Evolutionary conservation across 306 rosid species (phyloP).

Genomic region (Carpinus viminea): DNA sequence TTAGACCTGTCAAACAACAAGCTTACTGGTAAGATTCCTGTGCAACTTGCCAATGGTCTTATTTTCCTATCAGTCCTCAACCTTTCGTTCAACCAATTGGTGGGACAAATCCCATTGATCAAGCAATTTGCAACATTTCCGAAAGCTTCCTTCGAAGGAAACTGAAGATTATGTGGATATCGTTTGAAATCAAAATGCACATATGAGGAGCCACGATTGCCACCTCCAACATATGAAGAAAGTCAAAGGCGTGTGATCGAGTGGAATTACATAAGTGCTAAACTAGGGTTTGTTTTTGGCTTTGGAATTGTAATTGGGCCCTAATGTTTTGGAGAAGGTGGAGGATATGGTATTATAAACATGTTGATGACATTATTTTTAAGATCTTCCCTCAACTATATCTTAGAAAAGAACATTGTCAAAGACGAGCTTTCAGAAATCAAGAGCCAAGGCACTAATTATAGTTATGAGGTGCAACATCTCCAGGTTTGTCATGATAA

Average conservation of each 20-base stretch:
- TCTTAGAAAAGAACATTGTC: background rate
- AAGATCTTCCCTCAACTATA: conserved; percentile 24
- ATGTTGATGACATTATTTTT: conserved; percentile 19
- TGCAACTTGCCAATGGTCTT: background rate
- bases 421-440: background rate
- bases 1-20: conserved; percentile 39
- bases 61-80: conserved; percentile 28
- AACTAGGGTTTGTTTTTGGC: too few relatives aligned
- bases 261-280: too few relatives aligned
- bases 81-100: conserved; percentile 34
- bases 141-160: conserved; percentile 30
- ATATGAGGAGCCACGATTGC: background rate
- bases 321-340: conserved; percentile 23
- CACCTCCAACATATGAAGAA: background rate
- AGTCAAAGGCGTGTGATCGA: conserved; percentile 11
- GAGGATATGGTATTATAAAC: conserved; percentile 20
- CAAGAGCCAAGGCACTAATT: background rate
- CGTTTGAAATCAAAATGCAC: conserved; percentile 15
- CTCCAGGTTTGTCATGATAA: too few relatives aligned
- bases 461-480: background rate
- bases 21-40: conserved; percentile 25
- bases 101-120: conserved; percentile 26
- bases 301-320: conserved; percentile 10
- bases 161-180: conserved; percentile 33
- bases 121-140: conserved; percentile 41